Evolutionary conservation across 208 protist genomes (phyloP), one percentile per base, ranked within the genome.

Genomic region (Crithidia fasciculata): DNA sequence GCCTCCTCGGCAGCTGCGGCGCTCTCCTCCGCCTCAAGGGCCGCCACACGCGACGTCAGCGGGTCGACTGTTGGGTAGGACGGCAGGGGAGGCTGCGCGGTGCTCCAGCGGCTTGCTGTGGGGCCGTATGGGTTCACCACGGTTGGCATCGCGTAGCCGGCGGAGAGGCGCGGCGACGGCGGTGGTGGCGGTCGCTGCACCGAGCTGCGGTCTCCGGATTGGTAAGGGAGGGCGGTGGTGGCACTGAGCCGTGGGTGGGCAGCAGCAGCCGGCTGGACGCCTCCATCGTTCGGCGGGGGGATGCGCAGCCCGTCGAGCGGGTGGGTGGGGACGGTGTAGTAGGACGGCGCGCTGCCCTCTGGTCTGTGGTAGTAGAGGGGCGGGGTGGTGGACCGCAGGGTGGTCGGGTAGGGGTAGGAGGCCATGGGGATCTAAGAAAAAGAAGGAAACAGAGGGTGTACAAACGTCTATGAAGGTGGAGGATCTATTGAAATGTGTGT

Each of bases 291-390:
- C 63, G 19, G 37, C 41, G 49, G n/a, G 63, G 80, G 69, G 37
- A 84, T 68, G 59, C 53, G 66, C 43, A 79, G 77, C 12, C 55
- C 47, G 19, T 62, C 55, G 15, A 85, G 65, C 39, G 72, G 60
- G 4, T 18, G 47, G 28, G 61, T 36, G 18, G 61, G 75, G 28
- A 78, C 72, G 39, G 80, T 76, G 83, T 89, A 83, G 77, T 91
- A 88, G 37, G 85, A 71, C 19, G 78, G 70, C 13, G 88, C 63
- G 39, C 58, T 60, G 39, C 85, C 81, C 40, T 93, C 85, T 1
- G 84, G 85, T 8, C 82, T 72, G 36, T 69, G 66, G 75, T 93
- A 91, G 74, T 88, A 91, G 41, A 93, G 86, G 60, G 88, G 88
- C 44, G 85, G 85, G 12, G 88, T 91, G 36, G 81, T 87, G 37